Conservation (phyloP, 306 rosid species). For the Cicer judaicum region DNA sequence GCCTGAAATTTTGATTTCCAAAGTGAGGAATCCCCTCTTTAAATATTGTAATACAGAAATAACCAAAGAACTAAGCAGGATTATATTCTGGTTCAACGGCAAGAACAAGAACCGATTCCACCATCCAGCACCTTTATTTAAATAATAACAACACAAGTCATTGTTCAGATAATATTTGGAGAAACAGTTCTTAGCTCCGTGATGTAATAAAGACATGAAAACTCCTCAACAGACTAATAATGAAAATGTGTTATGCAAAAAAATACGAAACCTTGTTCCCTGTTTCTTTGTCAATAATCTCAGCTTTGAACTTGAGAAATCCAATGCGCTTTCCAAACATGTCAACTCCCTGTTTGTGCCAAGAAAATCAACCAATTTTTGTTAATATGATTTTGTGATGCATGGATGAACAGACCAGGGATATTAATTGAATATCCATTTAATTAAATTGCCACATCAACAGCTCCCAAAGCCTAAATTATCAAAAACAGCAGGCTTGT, state of each 20-base stretch:
- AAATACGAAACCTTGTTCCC: constrained; percentile 67
- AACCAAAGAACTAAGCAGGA: neutral
- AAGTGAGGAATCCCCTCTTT: constrained; percentile 27
- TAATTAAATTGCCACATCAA: constrained; percentile 10
- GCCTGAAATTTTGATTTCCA: constrained; percentile 22
- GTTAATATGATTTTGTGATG: neutral
- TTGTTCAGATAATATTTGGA: neutral
- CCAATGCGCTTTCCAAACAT: constrained; percentile 88
- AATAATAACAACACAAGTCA: constrained; percentile 6
- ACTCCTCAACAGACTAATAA: neutral
- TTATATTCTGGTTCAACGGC: neutral
- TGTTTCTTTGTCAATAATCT: constrained; percentile 72
- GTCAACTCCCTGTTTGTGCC: constrained; percentile 76
- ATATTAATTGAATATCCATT: neutral
- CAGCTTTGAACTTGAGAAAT: constrained; percentile 89
- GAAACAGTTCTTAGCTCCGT: constrained; percentile 27
- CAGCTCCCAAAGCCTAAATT: neutral
- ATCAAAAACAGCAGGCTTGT: constrained; percentile 27
- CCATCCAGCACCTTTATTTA: constrained; percentile 1
- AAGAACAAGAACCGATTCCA: constrained; percentile 3
- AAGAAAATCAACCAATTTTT: constrained; percentile 13
- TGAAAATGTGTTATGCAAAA: constrained; percentile 28
- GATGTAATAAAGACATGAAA: constrained; percentile 16
- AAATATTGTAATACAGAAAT: constrained; percentile 2
- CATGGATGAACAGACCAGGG: constrained; percentile 1